Evolutionary conservation across 202 grass and related monocot genomes (phyloP), one percentile per base, ranked within the genome.

Genomic region (Schoenoplectus triqueter): DNA sequence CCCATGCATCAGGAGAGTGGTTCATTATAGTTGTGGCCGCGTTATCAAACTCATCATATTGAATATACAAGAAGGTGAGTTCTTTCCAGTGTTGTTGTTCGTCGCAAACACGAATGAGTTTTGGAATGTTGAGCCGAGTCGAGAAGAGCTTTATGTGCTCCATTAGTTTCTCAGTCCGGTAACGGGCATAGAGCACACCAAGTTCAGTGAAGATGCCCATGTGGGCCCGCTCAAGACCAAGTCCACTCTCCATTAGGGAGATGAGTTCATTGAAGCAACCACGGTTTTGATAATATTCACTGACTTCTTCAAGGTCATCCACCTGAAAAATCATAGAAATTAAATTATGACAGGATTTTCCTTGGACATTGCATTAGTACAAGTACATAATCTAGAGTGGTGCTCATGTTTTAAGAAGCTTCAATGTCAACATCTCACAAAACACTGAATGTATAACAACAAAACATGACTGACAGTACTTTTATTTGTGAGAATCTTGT

Each of bases 101-200:
- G 88, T 97, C 94, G 75, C 94, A 97, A 87, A 84, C 94, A 81
- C 94, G 92, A 40, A 97, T 97, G 85, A 94, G 92, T 85, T 97
- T 97, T 81, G 94, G 94, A 77, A 94, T 97, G 80, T 97, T 97
- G 11, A 97, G 89, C 63, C 88, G 88, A 64, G 84, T 97, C 15
- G 94, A 97, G 90, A 94, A 97, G 82, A 97, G 94, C 86, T 97
- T 97, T 76, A 97, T 97, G 82, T 94, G 94, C 62, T 97, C 92
- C 94, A 94, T 97, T 69, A 97, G 90, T 84, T 97, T 97, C 89
- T 94, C 94, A 21, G 82, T 10, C 10, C 94, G 89, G 84, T 97
- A 97, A 91, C 94, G 89, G 87, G 94, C 92, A 91, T 97, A 97
- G 7, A 97, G 86, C 62, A 97, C 94, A 69, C 94, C 93, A 65